Evolutionary conservation across 495 filamentous ascomycete species (phyloP), one percentile per base, ranked within the genome.

Genomic region (Trichoderma reesei): DNA sequence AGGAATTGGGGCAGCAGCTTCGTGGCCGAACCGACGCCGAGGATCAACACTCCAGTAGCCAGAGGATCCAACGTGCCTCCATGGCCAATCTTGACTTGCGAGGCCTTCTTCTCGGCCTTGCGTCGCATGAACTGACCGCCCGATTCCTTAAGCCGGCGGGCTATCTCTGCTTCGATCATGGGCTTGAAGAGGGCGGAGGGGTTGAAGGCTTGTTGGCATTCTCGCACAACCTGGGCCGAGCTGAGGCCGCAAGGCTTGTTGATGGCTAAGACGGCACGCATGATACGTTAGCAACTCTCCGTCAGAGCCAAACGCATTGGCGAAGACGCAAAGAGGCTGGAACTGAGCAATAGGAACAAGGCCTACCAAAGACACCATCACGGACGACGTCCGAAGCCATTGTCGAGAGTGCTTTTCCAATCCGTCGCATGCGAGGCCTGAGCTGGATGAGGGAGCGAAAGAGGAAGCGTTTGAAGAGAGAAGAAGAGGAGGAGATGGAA

Each of bases 61-160:
- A 97, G 83, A 3, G 94, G 94, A 69, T 99, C 94, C 4, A 99
- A 82, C 0, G 94, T 99, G 39, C 94, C 94, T 41, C 95, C 94
- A 76, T 99, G 94, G 20, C 94, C 94, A 68, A 98, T 88, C 78
- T 99, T 99, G 65, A 98, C 87, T 64, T 90, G 81, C 8, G 88
- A 65, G 0, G 80, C 75, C 48, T 75, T 70, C 74, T 85, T 85
- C 42, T 74, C 71, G 61, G 69, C 68, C 59, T 80, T 76, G 65
- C 83, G 76, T 26, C 83, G 82, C 46, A 78, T 77, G 36, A 79
- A 79, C 72, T 87, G 82, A 70, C 73, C 80, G 9, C 77, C 72
- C 31, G 70, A 78, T 67, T 93, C 84, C 7, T 73, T 68, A 1
- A 75, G 70, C 46, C 85, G 83, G 3, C 67, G 71, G 0, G 69